Evolutionary conservation across 768 basidiomycete species (phyloP).

Genomic region (Leccinum olivaceopallidum): DNA sequence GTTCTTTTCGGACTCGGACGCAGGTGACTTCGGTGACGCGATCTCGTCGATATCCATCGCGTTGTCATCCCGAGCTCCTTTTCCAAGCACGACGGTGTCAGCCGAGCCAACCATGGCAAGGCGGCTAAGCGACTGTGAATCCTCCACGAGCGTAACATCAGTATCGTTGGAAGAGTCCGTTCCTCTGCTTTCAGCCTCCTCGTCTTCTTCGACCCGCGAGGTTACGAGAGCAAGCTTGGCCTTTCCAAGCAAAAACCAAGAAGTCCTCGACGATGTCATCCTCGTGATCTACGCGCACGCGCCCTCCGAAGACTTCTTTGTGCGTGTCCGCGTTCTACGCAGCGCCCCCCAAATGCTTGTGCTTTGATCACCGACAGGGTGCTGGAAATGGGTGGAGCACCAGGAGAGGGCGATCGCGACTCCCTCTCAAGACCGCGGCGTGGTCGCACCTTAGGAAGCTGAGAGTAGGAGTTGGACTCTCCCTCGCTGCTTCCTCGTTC

Average conservation of each 20-base stretch:
- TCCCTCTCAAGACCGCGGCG: too few species aligned
- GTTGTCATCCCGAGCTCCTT: constrained; percentile 55
- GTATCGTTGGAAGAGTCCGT: constrained; percentile 86
- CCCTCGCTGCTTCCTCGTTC: too few species aligned
- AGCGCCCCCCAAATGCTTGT: constrained; percentile 24
- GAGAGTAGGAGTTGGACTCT: too few species aligned
- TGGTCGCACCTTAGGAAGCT: too few species aligned
- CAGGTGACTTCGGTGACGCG: constrained; percentile 30
- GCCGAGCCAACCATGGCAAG: constrained; percentile 34
- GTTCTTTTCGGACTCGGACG: constrained; percentile 40
- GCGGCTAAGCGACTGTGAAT: constrained; percentile 42
- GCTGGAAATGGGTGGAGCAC: too few species aligned
- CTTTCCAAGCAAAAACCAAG: constrained; percentile 68
- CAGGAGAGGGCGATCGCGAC: too few species aligned
- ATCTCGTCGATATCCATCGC: constrained; percentile 56
- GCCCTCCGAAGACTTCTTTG: constrained; percentile 70
- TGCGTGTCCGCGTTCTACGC: constrained; percentile 72
- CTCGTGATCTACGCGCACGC: constrained; percentile 72
- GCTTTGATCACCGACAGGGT: too few species aligned
- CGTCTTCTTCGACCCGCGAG: constrained; percentile 87
- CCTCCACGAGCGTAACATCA: constrained; percentile 86
- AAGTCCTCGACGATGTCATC: constrained; percentile 69
- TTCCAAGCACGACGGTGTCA: constrained; percentile 60
- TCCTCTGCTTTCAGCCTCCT: constrained; percentile 67
- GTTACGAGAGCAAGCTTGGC: constrained; percentile 92